Evolutionary conservation across 176 grass and related monocot genomes (phyloP).

Genomic region (Poa pratensis): DNA sequence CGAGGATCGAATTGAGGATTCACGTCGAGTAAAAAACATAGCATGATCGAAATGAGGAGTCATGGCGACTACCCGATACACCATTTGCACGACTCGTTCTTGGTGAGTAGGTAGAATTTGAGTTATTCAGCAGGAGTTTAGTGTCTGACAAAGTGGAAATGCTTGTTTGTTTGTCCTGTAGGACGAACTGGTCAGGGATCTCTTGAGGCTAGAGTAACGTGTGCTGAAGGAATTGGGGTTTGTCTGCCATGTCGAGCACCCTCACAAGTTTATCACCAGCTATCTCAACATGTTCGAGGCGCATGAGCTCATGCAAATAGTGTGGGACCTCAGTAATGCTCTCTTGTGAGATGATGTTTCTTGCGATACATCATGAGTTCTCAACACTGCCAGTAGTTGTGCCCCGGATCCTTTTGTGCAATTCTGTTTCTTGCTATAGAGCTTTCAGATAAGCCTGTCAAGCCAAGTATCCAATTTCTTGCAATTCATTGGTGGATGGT

Average conservation of each 20-base stretch:
- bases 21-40: too few relatives aligned
- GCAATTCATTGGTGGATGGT: too few relatives aligned
- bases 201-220: background rate
- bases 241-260: slow-evolving; percentile 35
- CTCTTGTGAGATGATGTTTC: background rate
- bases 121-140: background rate
- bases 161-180: background rate
- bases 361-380: background rate
- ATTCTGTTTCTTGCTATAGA: too few relatives aligned
- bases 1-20: slow-evolving; percentile 34
- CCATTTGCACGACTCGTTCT: slow-evolving; percentile 39
- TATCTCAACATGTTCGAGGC: slow-evolving; percentile 49
- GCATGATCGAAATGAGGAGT: slow-evolving; percentile 9
- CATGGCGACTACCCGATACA: slow-evolving; percentile 38
- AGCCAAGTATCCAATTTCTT: too few relatives aligned
- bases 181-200: background rate
- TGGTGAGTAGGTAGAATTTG: background rate
- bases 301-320: slow-evolving; percentile 46
- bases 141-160: background rate
- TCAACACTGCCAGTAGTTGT: too few relatives aligned
- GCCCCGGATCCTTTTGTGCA: too few relatives aligned
- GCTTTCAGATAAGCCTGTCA: too few relatives aligned
- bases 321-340: slow-evolving; percentile 44
- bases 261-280: too few relatives aligned
- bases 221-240: slow-evolving; percentile 30